These are phyloP conservation scores for Blastocystis sp. DNA, from an alignment of 352 stramenopile genomes.

Conservation along the genomic window DNA sequence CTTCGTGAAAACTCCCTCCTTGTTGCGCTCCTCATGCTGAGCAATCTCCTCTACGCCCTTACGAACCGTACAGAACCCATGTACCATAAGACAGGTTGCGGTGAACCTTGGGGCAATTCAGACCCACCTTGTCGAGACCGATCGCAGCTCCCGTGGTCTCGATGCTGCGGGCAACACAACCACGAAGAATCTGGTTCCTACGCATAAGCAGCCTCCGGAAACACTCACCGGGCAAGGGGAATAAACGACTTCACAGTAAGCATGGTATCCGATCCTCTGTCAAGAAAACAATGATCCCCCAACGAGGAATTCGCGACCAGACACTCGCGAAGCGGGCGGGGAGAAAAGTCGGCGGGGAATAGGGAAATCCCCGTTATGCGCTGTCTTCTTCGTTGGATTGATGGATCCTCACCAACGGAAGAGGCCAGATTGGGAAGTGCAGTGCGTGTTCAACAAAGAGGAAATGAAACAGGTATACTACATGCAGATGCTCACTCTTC, in stretches of 20 bases:
- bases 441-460: no score
- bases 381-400: no score
- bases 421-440: no score
- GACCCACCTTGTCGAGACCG: conserved; percentile 51
- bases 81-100: conserved; percentile 80
- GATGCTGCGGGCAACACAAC: conserved; percentile 37
- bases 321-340: background rate
- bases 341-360: background rate
- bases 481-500: conserved; percentile 25
- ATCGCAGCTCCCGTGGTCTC: conserved; percentile 50
- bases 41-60: conserved; percentile 73
- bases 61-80: background rate
- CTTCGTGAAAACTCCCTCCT: conserved; percentile 78
- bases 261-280: background rate
- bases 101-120: conserved; percentile 79
- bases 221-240: background rate
- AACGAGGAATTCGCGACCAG: no score
- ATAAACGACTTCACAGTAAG: background rate
- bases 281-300: background rate
- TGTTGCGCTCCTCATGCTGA: conserved; percentile 82
- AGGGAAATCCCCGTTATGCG: background rate
- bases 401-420: no score
- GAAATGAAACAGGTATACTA: no score
- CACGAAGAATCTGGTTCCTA: background rate
- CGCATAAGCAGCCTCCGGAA: background rate